Evolutionary conservation across 148 eudicot species (phyloP).

Genomic region (Chenopodium berlandieri): DNA sequence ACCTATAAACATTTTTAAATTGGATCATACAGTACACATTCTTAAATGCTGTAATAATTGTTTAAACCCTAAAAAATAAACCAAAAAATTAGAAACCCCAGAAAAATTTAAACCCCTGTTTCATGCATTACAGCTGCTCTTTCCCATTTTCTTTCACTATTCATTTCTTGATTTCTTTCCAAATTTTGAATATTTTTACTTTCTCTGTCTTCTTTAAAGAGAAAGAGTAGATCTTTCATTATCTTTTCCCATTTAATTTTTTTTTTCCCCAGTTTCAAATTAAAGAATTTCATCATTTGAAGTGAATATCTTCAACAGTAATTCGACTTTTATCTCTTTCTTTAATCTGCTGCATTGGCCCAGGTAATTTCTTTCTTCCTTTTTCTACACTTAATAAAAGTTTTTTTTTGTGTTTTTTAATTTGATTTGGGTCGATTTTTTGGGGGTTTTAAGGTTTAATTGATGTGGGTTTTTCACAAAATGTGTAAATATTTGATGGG

Average conservation of each 20-base stretch:
- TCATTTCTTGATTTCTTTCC: background rate
- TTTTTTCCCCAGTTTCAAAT: background rate
- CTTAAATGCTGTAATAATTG: background rate
- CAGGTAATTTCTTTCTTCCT: constrained; percentile 16
- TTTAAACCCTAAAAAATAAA: background rate
- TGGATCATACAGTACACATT: no score
- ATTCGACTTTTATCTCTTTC: background rate
- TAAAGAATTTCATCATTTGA: constrained; percentile 7
- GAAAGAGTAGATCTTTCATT: background rate
- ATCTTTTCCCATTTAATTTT: background rate
- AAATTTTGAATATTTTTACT: background rate
- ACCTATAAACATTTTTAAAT: background rate
- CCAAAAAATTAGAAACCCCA: background rate
- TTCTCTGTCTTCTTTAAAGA: background rate
- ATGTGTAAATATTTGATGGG: background rate
- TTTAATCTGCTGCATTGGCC: constrained; percentile 20
- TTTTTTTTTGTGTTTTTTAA: background rate
- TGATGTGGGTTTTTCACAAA: constrained; percentile 2
- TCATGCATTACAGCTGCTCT: constrained; percentile 9
- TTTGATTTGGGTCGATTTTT: background rate
- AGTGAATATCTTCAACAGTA: background rate
- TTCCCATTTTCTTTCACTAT: background rate
- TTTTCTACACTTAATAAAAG: background rate
- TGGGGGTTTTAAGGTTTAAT: background rate
- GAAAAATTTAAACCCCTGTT: background rate